Conservation (phyloP, 2,329 filamentous ascomycete species). For the Bipolaris cookei region DNA sequence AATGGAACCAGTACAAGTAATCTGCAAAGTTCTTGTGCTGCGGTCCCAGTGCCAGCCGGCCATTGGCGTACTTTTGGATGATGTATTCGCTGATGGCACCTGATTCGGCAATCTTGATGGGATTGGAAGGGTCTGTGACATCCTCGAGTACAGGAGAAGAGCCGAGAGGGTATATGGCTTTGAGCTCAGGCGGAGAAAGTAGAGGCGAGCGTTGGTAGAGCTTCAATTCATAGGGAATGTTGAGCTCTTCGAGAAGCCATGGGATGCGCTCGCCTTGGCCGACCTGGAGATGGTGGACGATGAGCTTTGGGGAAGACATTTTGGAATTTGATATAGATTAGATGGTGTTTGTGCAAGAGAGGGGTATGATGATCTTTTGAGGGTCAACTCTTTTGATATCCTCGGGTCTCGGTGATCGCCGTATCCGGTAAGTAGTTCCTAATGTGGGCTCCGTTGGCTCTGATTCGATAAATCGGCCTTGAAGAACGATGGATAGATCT, state of each 20-base stretch:
- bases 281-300: conserved; percentile 48
- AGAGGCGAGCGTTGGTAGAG: conserved; percentile 57
- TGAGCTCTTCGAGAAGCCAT: conserved; percentile 70
- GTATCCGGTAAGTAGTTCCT: conserved; percentile 8
- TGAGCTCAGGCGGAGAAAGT: conserved; percentile 42
- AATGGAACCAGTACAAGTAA: conserved; percentile 71
- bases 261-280: conserved; percentile 69
- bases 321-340: neutral
- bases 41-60: conserved; percentile 57
- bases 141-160: conserved; percentile 68
- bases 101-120: conserved; percentile 64
- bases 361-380: neutral
- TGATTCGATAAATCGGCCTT: conserved; percentile 7
- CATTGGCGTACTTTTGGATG: conserved; percentile 57
- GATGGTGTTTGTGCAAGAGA: neutral
- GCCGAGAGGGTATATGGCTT: conserved; percentile 53
- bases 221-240: conserved; percentile 60
- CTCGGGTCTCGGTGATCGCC: conserved; percentile 16
- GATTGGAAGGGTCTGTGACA: conserved; percentile 50
- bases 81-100: conserved; percentile 69
- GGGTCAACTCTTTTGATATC: neutral
- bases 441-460: conserved; percentile 10
- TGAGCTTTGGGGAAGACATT: conserved; percentile 37
- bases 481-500: neutral
- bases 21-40: conserved; percentile 60